These are phyloP conservation scores for Simplicillium aogashimaense DNA, from an alignment of 2,329 filamentous ascomycete species.

Conservation along the genomic window DNA sequence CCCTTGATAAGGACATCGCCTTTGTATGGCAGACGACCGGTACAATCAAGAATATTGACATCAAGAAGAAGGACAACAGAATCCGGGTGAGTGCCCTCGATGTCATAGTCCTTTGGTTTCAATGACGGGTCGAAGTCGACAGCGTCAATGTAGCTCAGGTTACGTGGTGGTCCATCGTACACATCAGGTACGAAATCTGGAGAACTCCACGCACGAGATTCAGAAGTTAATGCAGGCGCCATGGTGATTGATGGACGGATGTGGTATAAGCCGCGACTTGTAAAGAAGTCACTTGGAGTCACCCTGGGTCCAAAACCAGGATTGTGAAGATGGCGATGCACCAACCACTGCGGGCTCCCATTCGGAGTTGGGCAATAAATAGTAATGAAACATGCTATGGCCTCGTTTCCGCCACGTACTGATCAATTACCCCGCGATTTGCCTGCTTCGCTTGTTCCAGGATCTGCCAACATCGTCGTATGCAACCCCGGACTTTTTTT, in stretches of 20 bases:
- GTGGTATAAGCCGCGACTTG: too few species aligned
- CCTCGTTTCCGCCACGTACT: too few species aligned
- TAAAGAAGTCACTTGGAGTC: too few species aligned
- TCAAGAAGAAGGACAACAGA: conserved; percentile 17
- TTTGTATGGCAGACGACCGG: conserved; percentile 15
- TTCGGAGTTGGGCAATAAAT: too few species aligned
- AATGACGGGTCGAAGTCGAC: conserved; percentile 4
- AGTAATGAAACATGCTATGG: too few species aligned
- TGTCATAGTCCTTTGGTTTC: conserved; percentile 6
- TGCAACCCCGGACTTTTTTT: too few species aligned
- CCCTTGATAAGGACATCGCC: conserved; percentile 20
- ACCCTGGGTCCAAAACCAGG: too few species aligned
- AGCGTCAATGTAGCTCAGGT: conserved; percentile 4
- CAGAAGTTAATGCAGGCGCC: not conserved
- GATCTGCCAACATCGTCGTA: too few species aligned
- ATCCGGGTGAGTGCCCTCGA: conserved; percentile 4
- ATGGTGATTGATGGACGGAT: not conserved
- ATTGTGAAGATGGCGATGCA: too few species aligned
- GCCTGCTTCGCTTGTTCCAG: too few species aligned
- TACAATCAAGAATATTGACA: conserved; percentile 21
- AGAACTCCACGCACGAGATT: not conserved
- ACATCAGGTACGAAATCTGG: not conserved
- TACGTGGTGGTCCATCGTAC: conserved; percentile 1
- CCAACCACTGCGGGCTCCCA: too few species aligned
- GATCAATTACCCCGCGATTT: too few species aligned